A percentile compares a stretch with the other conserved stretches of the same genome.
phyloP scores from a whole-genome alignment of 2,329 filamentous ascomycete species.

The Penicillium palitans region DNA sequence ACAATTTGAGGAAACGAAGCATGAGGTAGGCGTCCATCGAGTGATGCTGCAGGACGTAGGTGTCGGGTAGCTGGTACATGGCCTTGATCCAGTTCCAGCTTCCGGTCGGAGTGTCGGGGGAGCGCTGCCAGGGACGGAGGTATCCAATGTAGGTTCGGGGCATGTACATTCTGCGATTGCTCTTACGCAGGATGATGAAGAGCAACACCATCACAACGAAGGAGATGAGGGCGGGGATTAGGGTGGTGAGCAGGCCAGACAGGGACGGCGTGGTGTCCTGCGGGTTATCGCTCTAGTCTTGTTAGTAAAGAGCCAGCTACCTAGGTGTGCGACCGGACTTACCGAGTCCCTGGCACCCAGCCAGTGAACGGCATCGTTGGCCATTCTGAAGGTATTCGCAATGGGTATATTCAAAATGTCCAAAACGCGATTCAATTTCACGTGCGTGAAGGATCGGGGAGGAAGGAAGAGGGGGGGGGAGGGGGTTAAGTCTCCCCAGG shows the following conservation, averaged over 20 bases:
- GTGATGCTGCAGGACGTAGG: slow-evolving; percentile 82
- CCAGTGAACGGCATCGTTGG: slow-evolving; percentile 18
- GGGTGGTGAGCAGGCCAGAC: slow-evolving; percentile 51
- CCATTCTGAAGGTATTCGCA: slow-evolving; percentile 15
- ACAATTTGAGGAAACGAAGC: slow-evolving; percentile 80
- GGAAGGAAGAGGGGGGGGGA: not conserved
- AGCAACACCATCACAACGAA: slow-evolving; percentile 48
- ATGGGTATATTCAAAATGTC: not conserved
- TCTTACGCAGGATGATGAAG: slow-evolving; percentile 54
- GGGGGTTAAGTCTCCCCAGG: not conserved
- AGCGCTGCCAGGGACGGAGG: slow-evolving; percentile 56
- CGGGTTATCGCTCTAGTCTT: slow-evolving; percentile 11
- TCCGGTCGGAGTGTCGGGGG: slow-evolving; percentile 60
- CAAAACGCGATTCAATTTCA: not conserved
- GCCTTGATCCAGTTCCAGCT: slow-evolving; percentile 66
- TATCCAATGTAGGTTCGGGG: slow-evolving; percentile 57
- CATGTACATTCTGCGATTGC: slow-evolving; percentile 53
- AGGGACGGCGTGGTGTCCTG: slow-evolving; percentile 37
- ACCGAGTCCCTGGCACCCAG: slow-evolving; percentile 17
- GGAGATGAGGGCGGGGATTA: slow-evolving; percentile 49
- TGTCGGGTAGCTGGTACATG: slow-evolving; percentile 69
- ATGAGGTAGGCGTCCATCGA: slow-evolving; percentile 91
- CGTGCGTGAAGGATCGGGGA: slow-evolving; percentile 4
- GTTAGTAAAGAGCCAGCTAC: slow-evolving; percentile 1
- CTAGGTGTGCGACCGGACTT: not conserved